A percentile compares a stretch with the other conserved stretches of the same genome.
Conservation (phyloP, 208 protist genomes). For the Wallacemonas collosoma region DNA sequence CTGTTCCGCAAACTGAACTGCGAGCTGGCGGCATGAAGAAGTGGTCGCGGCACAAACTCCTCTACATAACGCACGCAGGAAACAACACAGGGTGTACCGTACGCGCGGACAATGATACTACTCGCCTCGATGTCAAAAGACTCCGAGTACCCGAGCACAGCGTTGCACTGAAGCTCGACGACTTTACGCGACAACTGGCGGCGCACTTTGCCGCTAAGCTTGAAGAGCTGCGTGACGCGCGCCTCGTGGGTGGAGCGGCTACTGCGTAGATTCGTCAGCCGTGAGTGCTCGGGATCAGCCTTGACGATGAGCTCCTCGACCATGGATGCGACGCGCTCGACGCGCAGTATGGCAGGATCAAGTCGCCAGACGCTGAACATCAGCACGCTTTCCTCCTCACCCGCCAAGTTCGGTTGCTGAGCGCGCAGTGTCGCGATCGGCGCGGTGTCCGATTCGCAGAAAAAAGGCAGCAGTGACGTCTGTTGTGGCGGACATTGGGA, state of each 20-base stretch:
- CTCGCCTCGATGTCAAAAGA: constrained; percentile 90
- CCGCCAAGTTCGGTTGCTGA: constrained; percentile 77
- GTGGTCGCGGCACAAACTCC: constrained; percentile 19
- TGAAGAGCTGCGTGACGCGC: constrained; percentile 85
- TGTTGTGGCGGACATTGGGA: constrained; percentile 4
- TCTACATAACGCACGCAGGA: constrained; percentile 70
- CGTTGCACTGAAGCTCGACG: constrained; percentile 89
- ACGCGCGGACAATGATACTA: constrained; percentile 90
- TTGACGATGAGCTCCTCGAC: constrained; percentile 92
- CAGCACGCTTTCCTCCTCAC: constrained; percentile 83
- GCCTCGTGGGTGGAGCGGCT: constrained; percentile 82
- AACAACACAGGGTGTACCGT: constrained; percentile 90
- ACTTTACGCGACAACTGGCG: constrained; percentile 89
- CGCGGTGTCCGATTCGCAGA: constrained; percentile 41
- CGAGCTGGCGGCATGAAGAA: constrained; percentile 13
- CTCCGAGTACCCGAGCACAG: constrained; percentile 89
- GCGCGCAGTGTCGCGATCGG: constrained; percentile 53
- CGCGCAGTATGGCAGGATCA: constrained; percentile 84
- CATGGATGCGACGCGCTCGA: constrained; percentile 83
- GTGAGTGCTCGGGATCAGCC: constrained; percentile 90
- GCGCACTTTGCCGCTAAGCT: constrained; percentile 90
- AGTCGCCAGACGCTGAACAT: constrained; percentile 86
- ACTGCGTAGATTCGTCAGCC: constrained; percentile 83
- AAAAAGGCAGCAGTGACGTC: constrained; percentile 24
- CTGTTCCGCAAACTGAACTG: constrained; percentile 18